Evolutionary conservation across 2,329 filamentous ascomycete species (phyloP).

Genomic region (Apiospora aurea): DNA sequence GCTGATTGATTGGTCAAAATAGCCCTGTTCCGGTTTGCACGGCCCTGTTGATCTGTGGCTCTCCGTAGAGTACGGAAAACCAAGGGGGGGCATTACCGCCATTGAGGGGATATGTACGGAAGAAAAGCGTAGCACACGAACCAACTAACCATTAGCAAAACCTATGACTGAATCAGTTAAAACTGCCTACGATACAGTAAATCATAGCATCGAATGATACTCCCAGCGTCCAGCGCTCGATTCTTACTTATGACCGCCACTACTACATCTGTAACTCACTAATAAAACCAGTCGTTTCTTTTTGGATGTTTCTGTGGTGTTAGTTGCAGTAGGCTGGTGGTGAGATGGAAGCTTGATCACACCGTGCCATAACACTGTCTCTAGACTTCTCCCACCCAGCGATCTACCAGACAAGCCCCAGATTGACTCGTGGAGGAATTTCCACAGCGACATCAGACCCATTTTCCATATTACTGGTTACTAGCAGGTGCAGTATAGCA

Average conservation of each 20-base stretch:
- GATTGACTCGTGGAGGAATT: conserved; percentile 15
- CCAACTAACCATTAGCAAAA: neutral
- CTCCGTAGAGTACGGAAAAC: too few relatives aligned
- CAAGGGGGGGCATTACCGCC: too few relatives aligned
- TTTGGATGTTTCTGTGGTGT: neutral
- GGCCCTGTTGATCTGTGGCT: too few relatives aligned
- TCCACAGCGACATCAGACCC: neutral
- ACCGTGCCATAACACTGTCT: conserved; percentile 1
- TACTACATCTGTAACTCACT: conserved; percentile 4
- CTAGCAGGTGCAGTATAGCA: neutral
- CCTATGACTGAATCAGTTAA: neutral
- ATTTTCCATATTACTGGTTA: conserved; percentile 1
- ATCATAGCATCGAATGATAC: neutral
- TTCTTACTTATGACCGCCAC: neutral
- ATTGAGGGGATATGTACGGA: too few relatives aligned
- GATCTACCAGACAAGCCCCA: conserved; percentile 1
- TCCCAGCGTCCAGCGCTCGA: neutral
- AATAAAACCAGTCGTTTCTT: neutral
- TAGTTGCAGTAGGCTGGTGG: neutral
- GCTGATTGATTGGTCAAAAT: too few relatives aligned
- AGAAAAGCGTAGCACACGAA: neutral
- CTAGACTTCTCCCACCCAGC: neutral
- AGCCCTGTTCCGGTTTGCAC: too few relatives aligned
- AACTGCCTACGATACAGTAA: neutral
- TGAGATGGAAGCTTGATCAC: neutral